Percentiles rank a stretch among this genome's conserved stretches.
phyloP scores from a whole-genome alignment of 2,329 filamentous ascomycete genomes.

The Fusarium zealandicum region DNA sequence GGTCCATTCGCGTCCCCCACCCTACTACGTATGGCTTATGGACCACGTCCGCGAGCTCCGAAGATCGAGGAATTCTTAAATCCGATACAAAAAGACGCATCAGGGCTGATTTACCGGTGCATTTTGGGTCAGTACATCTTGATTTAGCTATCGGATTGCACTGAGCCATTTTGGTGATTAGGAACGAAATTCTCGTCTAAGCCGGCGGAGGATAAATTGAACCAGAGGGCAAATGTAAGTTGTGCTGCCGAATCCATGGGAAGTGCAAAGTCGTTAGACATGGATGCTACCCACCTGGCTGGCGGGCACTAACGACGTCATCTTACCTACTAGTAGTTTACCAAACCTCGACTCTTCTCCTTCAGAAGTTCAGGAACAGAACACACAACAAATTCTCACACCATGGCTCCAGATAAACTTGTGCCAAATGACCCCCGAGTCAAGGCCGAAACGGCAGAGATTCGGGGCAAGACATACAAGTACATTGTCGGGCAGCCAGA shows the following conservation, averaged over 20 bases:
- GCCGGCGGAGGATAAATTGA: too few species aligned
- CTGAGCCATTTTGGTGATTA: neutral
- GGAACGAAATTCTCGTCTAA: neutral
- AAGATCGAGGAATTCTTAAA: too few species aligned
- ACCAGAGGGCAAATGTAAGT: neutral
- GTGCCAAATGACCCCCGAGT: constrained; percentile 71
- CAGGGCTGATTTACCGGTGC: too few species aligned
- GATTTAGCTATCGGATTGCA: neutral
- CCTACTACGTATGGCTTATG: neutral
- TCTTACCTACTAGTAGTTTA: neutral
- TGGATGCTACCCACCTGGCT: too few species aligned
- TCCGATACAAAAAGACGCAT: too few species aligned
- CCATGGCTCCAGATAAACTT: constrained; percentile 69
- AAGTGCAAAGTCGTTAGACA: too few species aligned
- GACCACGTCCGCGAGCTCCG: too few species aligned
- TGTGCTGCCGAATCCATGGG: neutral
- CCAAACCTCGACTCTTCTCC: neutral
- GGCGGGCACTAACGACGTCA: constrained; percentile 19
- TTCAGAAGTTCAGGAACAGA: neutral
- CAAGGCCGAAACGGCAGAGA: constrained; percentile 65
- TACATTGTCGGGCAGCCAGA: constrained; percentile 64
- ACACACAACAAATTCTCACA: neutral
- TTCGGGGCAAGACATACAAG: constrained; percentile 76
- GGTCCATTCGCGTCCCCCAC: constrained; percentile 18
- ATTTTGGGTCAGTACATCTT: too few species aligned